Evolutionary conservation across 495 filamentous ascomycete species (phyloP).

Genomic region (Penicillium fimorum): DNA sequence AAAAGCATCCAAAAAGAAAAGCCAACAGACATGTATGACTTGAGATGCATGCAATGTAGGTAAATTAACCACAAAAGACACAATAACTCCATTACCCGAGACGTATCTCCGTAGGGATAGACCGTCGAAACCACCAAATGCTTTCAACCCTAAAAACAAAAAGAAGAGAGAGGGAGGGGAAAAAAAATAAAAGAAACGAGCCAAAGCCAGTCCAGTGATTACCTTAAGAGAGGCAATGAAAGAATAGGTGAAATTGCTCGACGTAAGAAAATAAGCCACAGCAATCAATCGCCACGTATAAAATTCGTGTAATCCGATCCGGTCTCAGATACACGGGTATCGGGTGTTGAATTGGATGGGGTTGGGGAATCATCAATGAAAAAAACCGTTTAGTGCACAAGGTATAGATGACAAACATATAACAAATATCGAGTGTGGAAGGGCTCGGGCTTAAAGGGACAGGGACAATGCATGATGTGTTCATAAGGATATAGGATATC

Average conservation of each 20-base stretch:
- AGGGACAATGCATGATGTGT: conserved; percentile 9
- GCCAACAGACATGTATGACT: background rate
- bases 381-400: conserved; percentile 2
- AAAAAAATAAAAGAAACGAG: background rate
- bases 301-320: background rate
- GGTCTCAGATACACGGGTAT: background rate
- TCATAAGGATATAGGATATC: conserved; percentile 1
- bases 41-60: conserved; percentile 2
- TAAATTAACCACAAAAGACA: background rate
- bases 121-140: background rate
- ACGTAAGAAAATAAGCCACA: background rate
- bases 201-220: background rate
- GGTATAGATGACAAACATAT: conserved; percentile 9
- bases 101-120: background rate
- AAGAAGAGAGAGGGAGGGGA: background rate
- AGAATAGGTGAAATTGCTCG: background rate
- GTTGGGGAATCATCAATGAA: conserved; percentile 4
- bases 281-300: background rate
- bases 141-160: background rate
- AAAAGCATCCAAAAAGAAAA: background rate
- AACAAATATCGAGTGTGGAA: background rate
- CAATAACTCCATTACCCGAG: background rate
- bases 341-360: background rate
- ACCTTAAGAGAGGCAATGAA: background rate
- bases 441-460: background rate